These are phyloP conservation scores for Fusarium vanettenii DNA, from an alignment of 2,329 filamentous ascomycete genomes.

Conservation along the genomic window DNA sequence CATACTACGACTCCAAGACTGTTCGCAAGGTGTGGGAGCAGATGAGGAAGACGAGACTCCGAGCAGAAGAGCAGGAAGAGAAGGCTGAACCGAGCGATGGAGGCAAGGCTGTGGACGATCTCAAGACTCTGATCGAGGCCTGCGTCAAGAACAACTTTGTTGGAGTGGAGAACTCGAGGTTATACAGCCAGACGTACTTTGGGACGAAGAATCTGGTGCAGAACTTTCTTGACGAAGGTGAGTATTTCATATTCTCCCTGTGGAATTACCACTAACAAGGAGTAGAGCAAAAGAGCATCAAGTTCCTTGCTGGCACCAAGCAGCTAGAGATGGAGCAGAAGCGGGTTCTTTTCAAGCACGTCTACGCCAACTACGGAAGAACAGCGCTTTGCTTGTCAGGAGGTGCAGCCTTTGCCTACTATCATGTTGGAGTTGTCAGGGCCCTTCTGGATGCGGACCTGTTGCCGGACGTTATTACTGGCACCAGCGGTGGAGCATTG, in stretches of 20 bases:
- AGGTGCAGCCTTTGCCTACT: constrained; percentile 94
- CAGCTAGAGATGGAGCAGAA: constrained; percentile 80
- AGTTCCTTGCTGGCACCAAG: constrained; percentile 74
- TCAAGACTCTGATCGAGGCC: constrained; percentile 83
- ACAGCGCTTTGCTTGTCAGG: constrained; percentile 94
- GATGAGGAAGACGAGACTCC: constrained; percentile 72
- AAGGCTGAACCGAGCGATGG: constrained; percentile 52
- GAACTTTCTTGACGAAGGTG: constrained; percentile 86
- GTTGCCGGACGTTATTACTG: constrained; percentile 93
- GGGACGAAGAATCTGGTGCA: constrained; percentile 97
- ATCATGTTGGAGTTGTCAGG: constrained; percentile 93
- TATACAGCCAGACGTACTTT: constrained; percentile 98
- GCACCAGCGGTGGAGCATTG: constrained; percentile 92
- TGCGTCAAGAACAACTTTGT: constrained; percentile 99
- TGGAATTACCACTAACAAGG: constrained; percentile 58
- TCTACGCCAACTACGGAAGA: constrained; percentile 90
- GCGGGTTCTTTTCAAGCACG: constrained; percentile 83
- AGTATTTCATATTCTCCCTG: constrained; percentile 76
- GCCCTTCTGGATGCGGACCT: constrained; percentile 88
- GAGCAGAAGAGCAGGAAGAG: constrained; percentile 65
- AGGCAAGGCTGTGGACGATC: constrained; percentile 74
- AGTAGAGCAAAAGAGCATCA: constrained; percentile 72
- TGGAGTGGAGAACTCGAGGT: constrained; percentile 88
- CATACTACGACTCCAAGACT: constrained; percentile 90
- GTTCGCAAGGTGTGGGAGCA: constrained; percentile 82